Percentiles rank a stretch among this genome's conserved stretches.
phyloP scores from a whole-genome alignment of 1,139 yeast species.

The Saccharomyces hybrid region DNA sequence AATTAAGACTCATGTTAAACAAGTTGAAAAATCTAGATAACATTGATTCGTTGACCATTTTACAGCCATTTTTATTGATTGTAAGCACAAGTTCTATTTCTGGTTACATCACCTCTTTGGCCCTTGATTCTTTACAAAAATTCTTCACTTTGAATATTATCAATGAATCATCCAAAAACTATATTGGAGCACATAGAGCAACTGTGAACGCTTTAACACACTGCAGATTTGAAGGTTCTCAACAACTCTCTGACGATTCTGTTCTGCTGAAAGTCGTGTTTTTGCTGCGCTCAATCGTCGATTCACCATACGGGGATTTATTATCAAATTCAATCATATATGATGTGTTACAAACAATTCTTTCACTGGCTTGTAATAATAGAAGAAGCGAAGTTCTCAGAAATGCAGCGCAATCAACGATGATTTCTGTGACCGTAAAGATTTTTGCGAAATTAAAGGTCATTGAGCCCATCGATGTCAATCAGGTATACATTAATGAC shows the following conservation, averaged over 20 bases:
- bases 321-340: constrained; percentile 78
- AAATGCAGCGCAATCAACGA: constrained; percentile 82
- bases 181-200: constrained; percentile 42
- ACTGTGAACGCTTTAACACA: constrained; percentile 75
- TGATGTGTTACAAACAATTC: constrained; percentile 85
- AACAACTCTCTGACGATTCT: constrained; percentile 88
- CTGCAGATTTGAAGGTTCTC: constrained; percentile 93
- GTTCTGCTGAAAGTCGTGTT: constrained; percentile 77
- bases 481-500: constrained; percentile 30
- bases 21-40: constrained; percentile 46
- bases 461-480: constrained; percentile 42
- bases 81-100: constrained; percentile 79
- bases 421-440: constrained; percentile 60
- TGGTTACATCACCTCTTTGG: constrained; percentile 77
- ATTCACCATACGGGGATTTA: constrained; percentile 54
- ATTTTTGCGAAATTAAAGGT: constrained; percentile 56
- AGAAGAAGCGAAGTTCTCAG: constrained; percentile 85
- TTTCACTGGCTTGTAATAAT: constrained; percentile 88
- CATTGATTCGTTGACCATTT: constrained; percentile 61
- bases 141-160: constrained; percentile 55
- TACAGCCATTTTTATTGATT: constrained; percentile 80
- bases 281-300: constrained; percentile 61
- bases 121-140: constrained; percentile 69
- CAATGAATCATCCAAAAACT: constrained; percentile 39
- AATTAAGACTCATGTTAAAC: constrained; percentile 59